Percentiles rank a stretch among this genome's conserved stretches.
Conservation (phyloP, 352 stramenopile species). For the Pythium coloratum region DNA sequence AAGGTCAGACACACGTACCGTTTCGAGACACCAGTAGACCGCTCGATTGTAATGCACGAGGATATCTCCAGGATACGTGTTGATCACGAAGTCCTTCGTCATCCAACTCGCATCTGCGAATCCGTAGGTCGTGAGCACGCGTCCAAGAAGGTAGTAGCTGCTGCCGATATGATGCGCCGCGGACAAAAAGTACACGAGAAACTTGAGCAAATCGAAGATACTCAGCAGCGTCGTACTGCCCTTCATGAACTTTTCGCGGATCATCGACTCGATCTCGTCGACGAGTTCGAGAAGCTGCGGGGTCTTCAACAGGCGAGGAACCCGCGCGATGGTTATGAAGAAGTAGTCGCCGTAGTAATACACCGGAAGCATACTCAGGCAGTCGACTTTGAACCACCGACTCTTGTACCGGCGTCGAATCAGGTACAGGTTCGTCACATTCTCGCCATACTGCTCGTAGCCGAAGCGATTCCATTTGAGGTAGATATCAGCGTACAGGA, state of each 20-base stretch:
- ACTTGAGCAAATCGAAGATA: constrained; percentile 37
- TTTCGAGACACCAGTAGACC: constrained; percentile 76
- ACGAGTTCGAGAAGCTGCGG: constrained; percentile 28
- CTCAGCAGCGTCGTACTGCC: constrained; percentile 25
- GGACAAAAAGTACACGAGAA: constrained; percentile 29
- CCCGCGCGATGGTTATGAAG: constrained; percentile 10
- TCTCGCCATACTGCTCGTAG: constrained; percentile 23
- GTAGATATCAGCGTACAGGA: constrained; percentile 28
- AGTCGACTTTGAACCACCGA: constrained; percentile 25
- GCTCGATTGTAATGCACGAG: constrained; percentile 62
- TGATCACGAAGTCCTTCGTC: constrained; percentile 50
- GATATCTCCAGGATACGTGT: constrained; percentile 41
- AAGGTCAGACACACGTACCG: constrained; percentile 34
- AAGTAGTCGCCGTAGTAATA: constrained; percentile 27
- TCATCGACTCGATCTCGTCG: constrained; percentile 10
- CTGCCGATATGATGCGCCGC: constrained; percentile 32
- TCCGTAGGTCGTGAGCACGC: constrained; percentile 11
- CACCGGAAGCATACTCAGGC: constrained; percentile 28
- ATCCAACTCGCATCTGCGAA: constrained; percentile 45
- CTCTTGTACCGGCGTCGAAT: constrained; percentile 28
- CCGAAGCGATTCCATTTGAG: constrained; percentile 29
- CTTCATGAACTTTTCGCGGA: constrained; percentile 28
- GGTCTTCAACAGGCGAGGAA: constrained; percentile 1
- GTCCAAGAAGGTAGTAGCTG: constrained; percentile 30
- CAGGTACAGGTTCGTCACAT: constrained; percentile 10